These are phyloP conservation scores for Pseudonitzschia multistriata DNA, from an alignment of 108 stramenopile species.

Conservation along the genomic window DNA sequence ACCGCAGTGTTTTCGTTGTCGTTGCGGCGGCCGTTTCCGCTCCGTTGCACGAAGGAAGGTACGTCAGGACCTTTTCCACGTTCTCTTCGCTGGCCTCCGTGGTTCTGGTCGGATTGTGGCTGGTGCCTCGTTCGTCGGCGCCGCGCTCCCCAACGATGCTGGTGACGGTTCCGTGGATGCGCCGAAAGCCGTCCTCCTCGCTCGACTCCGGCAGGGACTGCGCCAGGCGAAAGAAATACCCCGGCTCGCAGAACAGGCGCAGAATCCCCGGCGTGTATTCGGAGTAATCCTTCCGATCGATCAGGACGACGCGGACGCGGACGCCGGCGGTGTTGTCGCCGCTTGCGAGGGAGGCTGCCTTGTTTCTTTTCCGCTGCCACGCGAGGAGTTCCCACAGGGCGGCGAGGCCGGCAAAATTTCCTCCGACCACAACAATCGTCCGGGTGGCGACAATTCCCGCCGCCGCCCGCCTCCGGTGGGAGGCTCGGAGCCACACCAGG, in stretches of 20 bases:
- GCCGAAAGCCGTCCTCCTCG: not conserved
- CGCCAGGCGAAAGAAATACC: conserved; percentile 14
- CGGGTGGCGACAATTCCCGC: not conserved
- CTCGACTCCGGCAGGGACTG: conserved; percentile 9
- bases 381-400: conserved; percentile 15
- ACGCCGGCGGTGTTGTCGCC: not conserved
- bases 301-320: conserved; percentile 14
- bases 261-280: conserved; percentile 38
- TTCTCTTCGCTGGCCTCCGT: not conserved
- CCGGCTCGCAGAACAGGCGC: conserved; percentile 31
- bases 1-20: not conserved
- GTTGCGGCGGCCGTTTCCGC: not conserved
- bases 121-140: no score
- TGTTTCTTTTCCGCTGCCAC: not conserved
- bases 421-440: conserved; percentile 35
- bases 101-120: no score
- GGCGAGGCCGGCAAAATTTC: conserved; percentile 30
- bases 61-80: conserved; percentile 20
- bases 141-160: not conserved
- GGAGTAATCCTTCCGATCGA: conserved; percentile 30
- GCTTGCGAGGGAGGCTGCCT: not conserved
- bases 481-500: not conserved
- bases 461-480: not conserved
- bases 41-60: not conserved
- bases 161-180: conserved; percentile 27